phyloP scores from a whole-genome alignment of 768 basidiomycete species.

The Crepidotus variabilis region DNA sequence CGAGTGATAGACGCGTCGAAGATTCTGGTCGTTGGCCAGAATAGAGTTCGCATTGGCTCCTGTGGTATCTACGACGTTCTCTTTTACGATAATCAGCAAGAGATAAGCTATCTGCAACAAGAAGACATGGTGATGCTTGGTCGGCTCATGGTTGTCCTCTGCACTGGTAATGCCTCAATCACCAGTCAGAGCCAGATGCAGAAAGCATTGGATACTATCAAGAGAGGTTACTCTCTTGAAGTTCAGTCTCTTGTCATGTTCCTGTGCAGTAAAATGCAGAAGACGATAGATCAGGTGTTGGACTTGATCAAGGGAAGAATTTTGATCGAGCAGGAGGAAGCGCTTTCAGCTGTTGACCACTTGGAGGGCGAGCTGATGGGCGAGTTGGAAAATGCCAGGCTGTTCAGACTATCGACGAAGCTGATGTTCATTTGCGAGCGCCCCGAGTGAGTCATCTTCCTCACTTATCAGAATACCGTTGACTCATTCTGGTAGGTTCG shows the following conservation, averaged over 20 bases:
- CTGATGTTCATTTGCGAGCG: conserved; percentile 98
- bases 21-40: conserved; percentile 84
- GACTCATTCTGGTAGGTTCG: conserved; percentile 54
- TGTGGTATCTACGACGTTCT: conserved; percentile 88
- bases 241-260: conserved; percentile 78
- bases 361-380: conserved; percentile 81
- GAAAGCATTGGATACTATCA: conserved; percentile 73
- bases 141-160: conserved; percentile 74
- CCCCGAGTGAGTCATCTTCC: conserved; percentile 72
- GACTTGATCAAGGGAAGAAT: conserved; percentile 74
- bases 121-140: conserved; percentile 90
- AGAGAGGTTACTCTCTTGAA: conserved; percentile 73
- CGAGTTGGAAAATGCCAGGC: conserved; percentile 91
- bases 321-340: conserved; percentile 79
- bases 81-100: conserved; percentile 61
- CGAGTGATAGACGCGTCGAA: conserved; percentile 84
- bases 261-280: conserved; percentile 70
- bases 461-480: background rate
- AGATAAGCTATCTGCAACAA: conserved; percentile 63
- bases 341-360: conserved; percentile 71
- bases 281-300: conserved; percentile 76
- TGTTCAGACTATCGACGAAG: conserved; percentile 87
- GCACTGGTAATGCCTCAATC: conserved; percentile 62
- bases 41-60: conserved; percentile 83
- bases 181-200: conserved; percentile 54